phyloP scores from a whole-genome alignment of 2,329 filamentous ascomycete genomes.

The Plectosphaerella plurivora region DNA sequence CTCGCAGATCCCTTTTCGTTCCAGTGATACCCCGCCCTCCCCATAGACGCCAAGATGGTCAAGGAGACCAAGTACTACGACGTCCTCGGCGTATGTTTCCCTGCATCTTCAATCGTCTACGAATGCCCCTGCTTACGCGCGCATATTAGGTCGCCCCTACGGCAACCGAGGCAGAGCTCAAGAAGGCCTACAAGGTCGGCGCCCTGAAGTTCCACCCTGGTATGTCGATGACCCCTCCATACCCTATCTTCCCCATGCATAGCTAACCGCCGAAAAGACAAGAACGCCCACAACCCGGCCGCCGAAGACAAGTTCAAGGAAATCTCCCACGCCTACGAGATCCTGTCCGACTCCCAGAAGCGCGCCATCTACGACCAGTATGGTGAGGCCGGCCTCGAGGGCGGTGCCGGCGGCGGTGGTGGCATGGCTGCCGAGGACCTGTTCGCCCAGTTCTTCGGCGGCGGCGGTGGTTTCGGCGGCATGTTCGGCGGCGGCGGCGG shows the following conservation, averaged over 20 bases:
- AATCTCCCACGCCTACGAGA: slow-evolving; percentile 90
- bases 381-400: slow-evolving; percentile 94
- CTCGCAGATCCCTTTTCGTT: neutral
- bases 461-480: slow-evolving; percentile 68
- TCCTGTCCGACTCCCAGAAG: slow-evolving; percentile 89
- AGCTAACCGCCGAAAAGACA: slow-evolving; percentile 56
- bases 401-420: slow-evolving; percentile 71
- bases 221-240: slow-evolving; percentile 35
- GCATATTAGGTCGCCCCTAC: slow-evolving; percentile 64
- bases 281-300: slow-evolving; percentile 90
- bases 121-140: neutral
- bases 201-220: slow-evolving; percentile 82
- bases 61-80: slow-evolving; percentile 80
- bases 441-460: slow-evolving; percentile 88
- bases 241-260: neutral
- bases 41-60: slow-evolving; percentile 50
- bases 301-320: slow-evolving; percentile 99
- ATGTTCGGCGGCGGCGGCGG: slow-evolving; percentile 75
- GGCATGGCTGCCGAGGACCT: slow-evolving; percentile 97
- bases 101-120: neutral
- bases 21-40: slow-evolving; percentile 1
- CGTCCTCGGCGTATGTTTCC: slow-evolving; percentile 62
- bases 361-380: slow-evolving; percentile 92
- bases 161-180: slow-evolving; percentile 81
- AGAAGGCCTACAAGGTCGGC: slow-evolving; percentile 82